phyloP scores from a whole-genome alignment of 2,329 filamentous ascomycete species.

The Hymenoscyphus repandus region DNA sequence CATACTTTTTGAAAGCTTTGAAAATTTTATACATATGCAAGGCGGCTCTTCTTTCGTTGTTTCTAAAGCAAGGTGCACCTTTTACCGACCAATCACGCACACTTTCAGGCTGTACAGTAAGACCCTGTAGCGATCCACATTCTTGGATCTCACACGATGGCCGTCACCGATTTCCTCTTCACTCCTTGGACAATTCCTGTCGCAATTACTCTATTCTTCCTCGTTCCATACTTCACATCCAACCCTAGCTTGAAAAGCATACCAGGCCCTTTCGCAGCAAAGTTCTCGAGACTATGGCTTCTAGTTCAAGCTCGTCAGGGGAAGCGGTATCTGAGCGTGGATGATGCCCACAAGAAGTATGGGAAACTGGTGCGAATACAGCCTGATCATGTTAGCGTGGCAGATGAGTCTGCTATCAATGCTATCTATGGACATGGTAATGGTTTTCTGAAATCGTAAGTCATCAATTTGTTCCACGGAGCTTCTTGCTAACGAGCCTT shows the following conservation, averaged over 20 bases:
- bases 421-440: constrained; percentile 76
- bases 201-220: constrained; percentile 38
- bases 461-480: background rate
- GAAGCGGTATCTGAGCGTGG: constrained; percentile 55
- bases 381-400: constrained; percentile 78
- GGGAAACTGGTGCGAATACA: constrained; percentile 80
- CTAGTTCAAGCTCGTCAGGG: constrained; percentile 61
- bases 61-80: too few species aligned
- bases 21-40: too few species aligned
- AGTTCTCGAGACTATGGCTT: constrained; percentile 78
- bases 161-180: constrained; percentile 34
- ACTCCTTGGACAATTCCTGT: constrained; percentile 44
- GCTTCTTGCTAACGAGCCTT: background rate
- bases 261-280: constrained; percentile 48
- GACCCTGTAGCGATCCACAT: background rate
- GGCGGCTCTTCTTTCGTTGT: too few species aligned
- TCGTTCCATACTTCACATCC: constrained; percentile 30
- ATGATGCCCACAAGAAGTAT: constrained; percentile 63
- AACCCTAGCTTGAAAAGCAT: constrained; percentile 34
- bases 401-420: constrained; percentile 72
- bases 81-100: too few species aligned
- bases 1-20: too few species aligned
- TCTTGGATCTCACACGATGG: constrained; percentile 19
- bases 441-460: constrained; percentile 64
- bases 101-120: background rate